Evolutionary conservation across 164 flowering plant genomes (phyloP).

Genomic region (Umbilicus rupestris): DNA sequence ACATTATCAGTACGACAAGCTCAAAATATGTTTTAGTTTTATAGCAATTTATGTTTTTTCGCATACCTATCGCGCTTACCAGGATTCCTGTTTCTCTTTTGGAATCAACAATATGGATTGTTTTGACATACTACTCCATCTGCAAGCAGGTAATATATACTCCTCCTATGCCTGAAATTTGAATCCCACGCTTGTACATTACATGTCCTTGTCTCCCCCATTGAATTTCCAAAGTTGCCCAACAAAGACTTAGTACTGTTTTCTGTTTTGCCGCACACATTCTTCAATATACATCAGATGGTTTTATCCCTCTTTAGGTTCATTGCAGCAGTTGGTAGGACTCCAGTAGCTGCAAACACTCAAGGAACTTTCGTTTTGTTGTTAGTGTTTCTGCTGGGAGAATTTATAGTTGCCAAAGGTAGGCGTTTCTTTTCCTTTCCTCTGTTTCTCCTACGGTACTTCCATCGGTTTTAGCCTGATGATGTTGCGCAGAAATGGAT

Average conservation of each 20-base stretch:
- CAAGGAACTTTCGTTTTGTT: slow-evolving; percentile 23
- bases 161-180: no score
- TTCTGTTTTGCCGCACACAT: slow-evolving; percentile 13
- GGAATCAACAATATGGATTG: slow-evolving; percentile 14
- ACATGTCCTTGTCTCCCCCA: no score
- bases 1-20: no score
- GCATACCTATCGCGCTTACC: slow-evolving; percentile 20
- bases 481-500: no score
- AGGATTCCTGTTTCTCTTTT: slow-evolving; percentile 17
- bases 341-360: slow-evolving; percentile 29
- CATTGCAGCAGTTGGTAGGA: slow-evolving; percentile 33
- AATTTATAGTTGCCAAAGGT: neutral
- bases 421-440: neutral
- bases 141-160: no score
- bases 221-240: no score
- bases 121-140: slow-evolving; percentile 15
- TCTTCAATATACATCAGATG: slow-evolving; percentile 30
- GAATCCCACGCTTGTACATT: no score
- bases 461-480: no score
- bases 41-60: slow-evolving; percentile 33
- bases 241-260: no score
- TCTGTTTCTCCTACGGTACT: no score
- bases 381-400: slow-evolving; percentile 19
- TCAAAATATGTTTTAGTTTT: no score
- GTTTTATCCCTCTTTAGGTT: slow-evolving; percentile 36